phyloP scores from a whole-genome alignment of 192 early-diverging fungal genomes.

The Coemansia asiatica region DNA sequence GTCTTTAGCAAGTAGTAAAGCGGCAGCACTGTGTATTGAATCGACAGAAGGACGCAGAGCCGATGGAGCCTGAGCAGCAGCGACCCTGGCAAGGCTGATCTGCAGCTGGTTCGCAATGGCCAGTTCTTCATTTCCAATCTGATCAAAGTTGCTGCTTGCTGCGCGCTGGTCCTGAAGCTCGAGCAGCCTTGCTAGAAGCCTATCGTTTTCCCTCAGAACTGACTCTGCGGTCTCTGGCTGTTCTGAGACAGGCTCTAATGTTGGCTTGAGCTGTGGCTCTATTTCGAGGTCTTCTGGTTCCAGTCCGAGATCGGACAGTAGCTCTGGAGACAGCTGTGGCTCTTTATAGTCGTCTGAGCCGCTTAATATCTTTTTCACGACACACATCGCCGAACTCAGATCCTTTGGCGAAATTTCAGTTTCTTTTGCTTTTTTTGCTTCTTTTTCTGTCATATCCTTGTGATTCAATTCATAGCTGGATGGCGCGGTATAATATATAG shows the following conservation, averaged over 20 bases:
- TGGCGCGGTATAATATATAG: slow-evolving; percentile 12
- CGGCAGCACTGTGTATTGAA: slow-evolving; percentile 36
- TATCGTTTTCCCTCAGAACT: slow-evolving; percentile 26
- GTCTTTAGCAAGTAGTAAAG: slow-evolving; percentile 22
- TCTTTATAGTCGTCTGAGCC: neutral
- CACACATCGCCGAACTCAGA: slow-evolving; percentile 17
- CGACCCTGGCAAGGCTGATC: slow-evolving; percentile 22
- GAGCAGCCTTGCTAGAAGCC: slow-evolving; percentile 26
- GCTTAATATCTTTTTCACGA: slow-evolving; percentile 16
- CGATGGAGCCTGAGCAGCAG: slow-evolving; percentile 19
- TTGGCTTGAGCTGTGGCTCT: neutral
- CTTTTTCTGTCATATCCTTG: neutral
- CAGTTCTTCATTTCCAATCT: slow-evolving; percentile 31
- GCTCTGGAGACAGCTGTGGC: slow-evolving; percentile 4
- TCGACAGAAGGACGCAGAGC: slow-evolving; percentile 25
- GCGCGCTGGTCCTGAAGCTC: slow-evolving; percentile 43
- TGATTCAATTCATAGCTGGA: neutral
- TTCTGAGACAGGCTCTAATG: neutral
- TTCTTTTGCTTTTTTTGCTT: neutral
- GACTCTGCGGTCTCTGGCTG: slow-evolving; percentile 27
- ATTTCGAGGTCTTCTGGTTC: slow-evolving; percentile 20
- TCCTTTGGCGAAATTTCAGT: slow-evolving; percentile 7
- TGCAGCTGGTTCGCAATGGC: slow-evolving; percentile 31
- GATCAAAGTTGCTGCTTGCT: slow-evolving; percentile 15
- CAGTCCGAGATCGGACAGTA: slow-evolving; percentile 22